phyloP scores from a whole-genome alignment of 2,329 filamentous ascomycete genomes.

The Davidsoniella neocaledoniae region DNA sequence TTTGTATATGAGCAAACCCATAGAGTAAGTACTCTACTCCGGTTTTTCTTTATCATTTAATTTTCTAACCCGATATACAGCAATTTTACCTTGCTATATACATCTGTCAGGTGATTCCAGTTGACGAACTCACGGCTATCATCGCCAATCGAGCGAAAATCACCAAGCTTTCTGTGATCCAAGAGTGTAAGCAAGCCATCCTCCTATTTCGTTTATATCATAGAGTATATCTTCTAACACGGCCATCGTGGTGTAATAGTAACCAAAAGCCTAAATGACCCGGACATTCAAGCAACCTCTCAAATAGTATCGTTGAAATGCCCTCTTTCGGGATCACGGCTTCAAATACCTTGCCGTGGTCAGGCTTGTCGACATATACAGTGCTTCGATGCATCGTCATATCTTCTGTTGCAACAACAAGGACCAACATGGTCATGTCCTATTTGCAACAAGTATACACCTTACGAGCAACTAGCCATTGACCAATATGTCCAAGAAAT shows the following conservation, averaged over 20 bases:
- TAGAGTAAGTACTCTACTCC: conserved; percentile 43
- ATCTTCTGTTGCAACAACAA: conserved; percentile 87
- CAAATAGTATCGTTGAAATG: conserved; percentile 84
- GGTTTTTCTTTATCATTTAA: conserved; percentile 13
- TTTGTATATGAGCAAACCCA: conserved; percentile 85
- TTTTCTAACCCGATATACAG: conserved; percentile 23
- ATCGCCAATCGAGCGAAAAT: conserved; percentile 57
- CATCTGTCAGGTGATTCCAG: conserved; percentile 55
- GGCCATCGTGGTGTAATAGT: conserved; percentile 33
- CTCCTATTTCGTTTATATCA: too few relatives aligned
- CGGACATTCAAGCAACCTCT: conserved; percentile 78
- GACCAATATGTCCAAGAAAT: conserved; percentile 87
- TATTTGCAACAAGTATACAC: conserved; percentile 69
- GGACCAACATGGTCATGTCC: conserved; percentile 95
- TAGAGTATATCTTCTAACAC: too few relatives aligned
- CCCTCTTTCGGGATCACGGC: conserved; percentile 71
- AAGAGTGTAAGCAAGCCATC: conserved; percentile 48
- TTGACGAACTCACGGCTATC: conserved; percentile 51
- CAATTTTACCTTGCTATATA: conserved; percentile 58
- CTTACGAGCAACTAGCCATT: conserved; percentile 67
- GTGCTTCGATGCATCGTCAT: conserved; percentile 87
- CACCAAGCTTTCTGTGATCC: conserved; percentile 62
- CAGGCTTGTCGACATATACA: conserved; percentile 73
- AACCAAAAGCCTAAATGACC: conserved; percentile 62
- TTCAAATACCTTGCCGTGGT: conserved; percentile 65